Conservation (phyloP, 441 rosid species). For the Arabidopsis hybrid region DNA sequence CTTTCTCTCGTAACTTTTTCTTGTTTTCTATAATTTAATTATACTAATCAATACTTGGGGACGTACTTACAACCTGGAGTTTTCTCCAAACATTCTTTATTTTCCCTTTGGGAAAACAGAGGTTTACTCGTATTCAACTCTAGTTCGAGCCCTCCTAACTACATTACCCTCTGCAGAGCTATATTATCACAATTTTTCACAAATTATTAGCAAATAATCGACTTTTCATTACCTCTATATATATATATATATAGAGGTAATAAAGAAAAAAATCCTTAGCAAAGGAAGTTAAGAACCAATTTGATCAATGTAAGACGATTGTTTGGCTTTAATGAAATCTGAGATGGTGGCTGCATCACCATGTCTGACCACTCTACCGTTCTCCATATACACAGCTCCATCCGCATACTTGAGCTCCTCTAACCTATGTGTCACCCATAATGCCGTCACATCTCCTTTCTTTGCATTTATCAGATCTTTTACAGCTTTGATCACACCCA, state of each 20-base stretch:
- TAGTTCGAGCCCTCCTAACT: no score
- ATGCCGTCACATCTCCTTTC: constrained; percentile 73
- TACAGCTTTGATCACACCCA: constrained; percentile 90
- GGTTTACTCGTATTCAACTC: neutral
- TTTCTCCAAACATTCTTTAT: neutral
- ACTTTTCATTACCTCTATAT: constrained; percentile 4
- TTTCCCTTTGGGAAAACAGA: neutral
- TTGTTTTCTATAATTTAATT: neutral
- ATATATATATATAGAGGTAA: neutral
- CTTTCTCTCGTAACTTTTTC: neutral
- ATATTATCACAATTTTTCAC: no score
- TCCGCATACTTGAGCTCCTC: constrained; percentile 91
- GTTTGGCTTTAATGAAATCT: constrained; percentile 64
- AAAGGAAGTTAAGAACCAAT: constrained; percentile 50
- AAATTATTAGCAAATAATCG: neutral
- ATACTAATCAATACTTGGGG: neutral
- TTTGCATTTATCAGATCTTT: constrained; percentile 56
- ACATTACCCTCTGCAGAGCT: no score
- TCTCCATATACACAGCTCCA: constrained; percentile 89
- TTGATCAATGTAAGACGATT: constrained; percentile 58
- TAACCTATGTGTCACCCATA: constrained; percentile 95
- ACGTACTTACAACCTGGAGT: neutral
- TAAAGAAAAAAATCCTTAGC: neutral
- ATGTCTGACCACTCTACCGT: constrained; percentile 70
- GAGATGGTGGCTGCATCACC: constrained; percentile 68